Evolutionary conservation across 345 rosid species (phyloP), one percentile per base, ranked within the genome.

Genomic region (Lumnitzera littorea): DNA sequence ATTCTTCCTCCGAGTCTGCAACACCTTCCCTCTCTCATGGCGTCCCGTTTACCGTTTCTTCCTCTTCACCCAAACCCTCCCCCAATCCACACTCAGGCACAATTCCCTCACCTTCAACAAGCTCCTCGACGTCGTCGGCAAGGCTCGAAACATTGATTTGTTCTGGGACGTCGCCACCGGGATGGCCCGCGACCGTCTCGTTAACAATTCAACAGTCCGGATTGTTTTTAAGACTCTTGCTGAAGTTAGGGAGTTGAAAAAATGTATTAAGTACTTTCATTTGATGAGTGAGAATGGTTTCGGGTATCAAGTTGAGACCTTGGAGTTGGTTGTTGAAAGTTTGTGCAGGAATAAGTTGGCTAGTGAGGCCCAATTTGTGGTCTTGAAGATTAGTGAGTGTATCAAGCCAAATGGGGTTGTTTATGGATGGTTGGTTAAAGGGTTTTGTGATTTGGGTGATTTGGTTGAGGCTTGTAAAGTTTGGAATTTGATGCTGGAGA

Each of bases 1-100:
- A 31, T 79, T 91, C 74, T 91, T 86, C 78, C 89, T 91, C 70
- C 96, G 80, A 68, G 91, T 86, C 72, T 89, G 91, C 87, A 84
- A 86, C 83, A 78, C 71, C 16, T 89, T 89, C 71, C 88, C 84
- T 48, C 78, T 65, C 74, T 89, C 92, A 0, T 89, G 95, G 96
- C 89, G 91, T 17, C 98, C 96, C 24, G 79, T 86, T 48, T 72
- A 84, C 72, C 87, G 89, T 16, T 86, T 91, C 69, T 86, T 75
- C 66, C 83, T 63, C 24, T 91, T 81, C 80, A 77, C 80, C 16
- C 78, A 71, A 15, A 76, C 72, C 3, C 66, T 62, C 55, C 75
- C 83, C 0, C 57, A 54, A 12, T 83, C 84, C 55, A 0, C 65
- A 48, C 91, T 86, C 56, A 0, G 63, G 50, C 95, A 86, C 69